Conservation (phyloP, 2,329 filamentous ascomycete species). For the Aspergillus hortae region DNA sequence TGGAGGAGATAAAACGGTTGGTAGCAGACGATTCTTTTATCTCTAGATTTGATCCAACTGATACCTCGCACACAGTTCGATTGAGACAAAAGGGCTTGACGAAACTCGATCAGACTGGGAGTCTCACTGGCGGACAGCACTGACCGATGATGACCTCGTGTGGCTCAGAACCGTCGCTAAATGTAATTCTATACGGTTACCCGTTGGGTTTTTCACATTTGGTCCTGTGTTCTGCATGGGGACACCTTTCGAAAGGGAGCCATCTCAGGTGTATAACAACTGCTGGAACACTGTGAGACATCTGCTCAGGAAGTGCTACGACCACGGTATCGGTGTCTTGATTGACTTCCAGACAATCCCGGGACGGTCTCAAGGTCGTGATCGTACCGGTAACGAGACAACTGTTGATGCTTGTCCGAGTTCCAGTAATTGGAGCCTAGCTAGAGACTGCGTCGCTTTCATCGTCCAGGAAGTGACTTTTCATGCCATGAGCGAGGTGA, state of each 20-base stretch:
- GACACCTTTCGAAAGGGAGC: slow-evolving; percentile 50
- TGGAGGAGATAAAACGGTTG: slow-evolving; percentile 48
- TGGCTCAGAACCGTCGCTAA: slow-evolving; percentile 52
- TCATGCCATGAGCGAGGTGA: slow-evolving; percentile 43
- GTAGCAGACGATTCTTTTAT: background rate
- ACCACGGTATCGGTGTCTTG: slow-evolving; percentile 53
- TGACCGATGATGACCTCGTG: slow-evolving; percentile 50
- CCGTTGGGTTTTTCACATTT: slow-evolving; percentile 59
- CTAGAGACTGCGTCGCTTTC: slow-evolving; percentile 48
- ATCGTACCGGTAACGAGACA: background rate
- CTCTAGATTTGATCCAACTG: background rate
- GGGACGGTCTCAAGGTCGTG: slow-evolving; percentile 38
- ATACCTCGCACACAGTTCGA: slow-evolving; percentile 25
- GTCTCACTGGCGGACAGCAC: slow-evolving; percentile 50
- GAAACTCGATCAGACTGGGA: slow-evolving; percentile 51
- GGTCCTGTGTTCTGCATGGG: slow-evolving; percentile 48
- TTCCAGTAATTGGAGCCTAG: slow-evolving; percentile 41
- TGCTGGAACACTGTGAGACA: slow-evolving; percentile 52
- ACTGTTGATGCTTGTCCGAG: slow-evolving; percentile 54
- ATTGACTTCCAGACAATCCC: slow-evolving; percentile 58
- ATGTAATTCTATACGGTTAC: slow-evolving; percentile 57
- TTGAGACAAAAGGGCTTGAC: slow-evolving; percentile 47
- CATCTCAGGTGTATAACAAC: slow-evolving; percentile 48
- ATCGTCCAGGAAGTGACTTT: slow-evolving; percentile 47
- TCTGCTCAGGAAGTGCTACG: slow-evolving; percentile 45